Evolutionary conservation across 306 rosid genomes (phyloP).

Genomic region (Prunus davidiana): DNA sequence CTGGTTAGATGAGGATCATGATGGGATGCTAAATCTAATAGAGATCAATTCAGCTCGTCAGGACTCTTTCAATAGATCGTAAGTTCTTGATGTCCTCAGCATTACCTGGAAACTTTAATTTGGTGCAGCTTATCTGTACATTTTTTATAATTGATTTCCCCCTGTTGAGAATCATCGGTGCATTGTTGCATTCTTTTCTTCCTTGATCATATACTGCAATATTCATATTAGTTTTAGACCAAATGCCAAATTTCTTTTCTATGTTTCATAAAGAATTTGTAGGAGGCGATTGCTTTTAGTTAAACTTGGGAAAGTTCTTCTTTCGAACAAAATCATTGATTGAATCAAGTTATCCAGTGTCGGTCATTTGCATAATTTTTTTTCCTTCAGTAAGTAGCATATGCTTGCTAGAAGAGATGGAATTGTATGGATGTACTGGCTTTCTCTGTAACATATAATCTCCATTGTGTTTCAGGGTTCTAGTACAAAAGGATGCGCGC

Average conservation of each 20-base stretch:
- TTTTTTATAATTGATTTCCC: not conserved
- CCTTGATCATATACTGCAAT: not conserved
- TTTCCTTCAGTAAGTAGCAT: slow-evolving; percentile 1
- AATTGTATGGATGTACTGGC: not conserved
- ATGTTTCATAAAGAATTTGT: not conserved
- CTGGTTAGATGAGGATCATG: slow-evolving; percentile 54
- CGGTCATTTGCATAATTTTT: not conserved
- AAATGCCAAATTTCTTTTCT: not conserved
- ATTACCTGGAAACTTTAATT: not conserved
- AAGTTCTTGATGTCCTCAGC: slow-evolving; percentile 33
- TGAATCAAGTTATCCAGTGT: not conserved
- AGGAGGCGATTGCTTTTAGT: not conserved
- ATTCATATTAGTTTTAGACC: not conserved
- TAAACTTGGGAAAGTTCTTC: not conserved
- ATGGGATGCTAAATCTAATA: slow-evolving; percentile 45
- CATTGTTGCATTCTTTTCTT: not conserved
- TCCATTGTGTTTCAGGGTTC: slow-evolving; percentile 40
- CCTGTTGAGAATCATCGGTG: not conserved
- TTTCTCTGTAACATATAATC: slow-evolving; percentile 7
- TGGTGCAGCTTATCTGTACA: not conserved
- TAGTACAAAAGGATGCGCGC: slow-evolving; percentile 67
- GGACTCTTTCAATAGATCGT: slow-evolving; percentile 73
- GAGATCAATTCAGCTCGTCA: slow-evolving; percentile 73
- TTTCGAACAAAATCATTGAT: not conserved
- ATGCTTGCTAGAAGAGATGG: not conserved